These are phyloP conservation scores for Chrysoporthe cubensis DNA, from an alignment of 2,329 filamentous ascomycete genomes.

Conservation along the genomic window DNA sequence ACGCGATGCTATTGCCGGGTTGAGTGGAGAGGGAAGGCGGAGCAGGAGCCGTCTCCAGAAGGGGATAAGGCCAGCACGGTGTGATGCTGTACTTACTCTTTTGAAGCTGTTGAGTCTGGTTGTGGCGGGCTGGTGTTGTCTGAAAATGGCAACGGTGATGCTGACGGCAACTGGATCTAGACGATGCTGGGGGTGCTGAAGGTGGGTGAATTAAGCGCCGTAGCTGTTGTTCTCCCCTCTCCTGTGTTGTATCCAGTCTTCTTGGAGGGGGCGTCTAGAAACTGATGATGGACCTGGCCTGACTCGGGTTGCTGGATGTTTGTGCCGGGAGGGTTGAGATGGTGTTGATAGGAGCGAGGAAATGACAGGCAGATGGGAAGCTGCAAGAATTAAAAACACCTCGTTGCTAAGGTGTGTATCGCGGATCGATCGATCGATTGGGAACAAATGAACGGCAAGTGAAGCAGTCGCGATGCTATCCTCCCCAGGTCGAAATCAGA, in stretches of 20 bases:
- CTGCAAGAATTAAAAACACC: conserved; percentile 14
- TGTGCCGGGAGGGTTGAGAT: not conserved
- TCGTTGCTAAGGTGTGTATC: not conserved
- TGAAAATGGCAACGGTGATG: conserved; percentile 1
- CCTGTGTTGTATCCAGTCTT: not conserved
- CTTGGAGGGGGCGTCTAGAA: not conserved
- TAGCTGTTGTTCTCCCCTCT: not conserved
- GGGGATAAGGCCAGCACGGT: not conserved
- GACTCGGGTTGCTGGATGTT: not conserved
- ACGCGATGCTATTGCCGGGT: not conserved
- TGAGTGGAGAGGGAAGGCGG: no score
- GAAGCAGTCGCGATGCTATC: conserved; percentile 17
- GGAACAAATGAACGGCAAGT: conserved; percentile 15
- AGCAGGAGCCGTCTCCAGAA: no score
- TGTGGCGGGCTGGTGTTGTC: not conserved
- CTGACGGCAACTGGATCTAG: conserved; percentile 6
- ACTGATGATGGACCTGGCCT: not conserved
- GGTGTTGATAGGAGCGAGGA: not conserved
- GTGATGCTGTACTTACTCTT: conserved; percentile 9
- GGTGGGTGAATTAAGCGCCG: conserved; percentile 7
- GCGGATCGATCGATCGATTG: conserved; percentile 9
- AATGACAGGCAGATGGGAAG: conserved; percentile 10
- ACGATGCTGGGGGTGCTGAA: conserved; percentile 8
- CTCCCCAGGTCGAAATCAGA: conserved; percentile 7
- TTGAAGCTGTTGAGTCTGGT: conserved; percentile 8